Percentiles rank a stretch among this genome's conserved stretches.
Evolutionary conservation across 2,329 filamentous ascomycete genomes (phyloP).

Genomic region (Cladosporium sp.): DNA sequence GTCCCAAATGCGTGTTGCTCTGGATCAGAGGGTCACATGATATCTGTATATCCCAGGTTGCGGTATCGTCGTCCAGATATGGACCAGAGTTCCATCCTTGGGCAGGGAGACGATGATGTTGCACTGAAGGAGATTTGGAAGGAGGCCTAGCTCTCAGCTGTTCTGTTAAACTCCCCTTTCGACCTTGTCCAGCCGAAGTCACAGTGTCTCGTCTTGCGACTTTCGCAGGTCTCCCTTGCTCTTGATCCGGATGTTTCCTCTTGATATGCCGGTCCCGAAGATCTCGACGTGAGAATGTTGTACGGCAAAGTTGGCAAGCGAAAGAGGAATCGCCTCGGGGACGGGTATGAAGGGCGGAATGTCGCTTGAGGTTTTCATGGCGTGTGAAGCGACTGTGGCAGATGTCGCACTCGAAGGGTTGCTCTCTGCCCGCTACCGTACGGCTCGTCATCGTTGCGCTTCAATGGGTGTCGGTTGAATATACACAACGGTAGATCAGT

Average conservation of each 20-base stretch:
- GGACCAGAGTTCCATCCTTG: background rate
- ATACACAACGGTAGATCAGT: background rate
- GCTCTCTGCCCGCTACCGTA: constrained; percentile 12
- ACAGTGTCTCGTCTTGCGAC: constrained; percentile 1
- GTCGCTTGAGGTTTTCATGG: constrained; percentile 41
- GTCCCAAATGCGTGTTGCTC: no score
- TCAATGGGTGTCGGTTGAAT: background rate
- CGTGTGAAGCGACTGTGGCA: constrained; percentile 38
- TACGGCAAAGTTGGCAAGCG: constrained; percentile 36
- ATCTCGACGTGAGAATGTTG: constrained; percentile 40
- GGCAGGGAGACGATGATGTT: background rate
- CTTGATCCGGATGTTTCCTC: constrained; percentile 33
- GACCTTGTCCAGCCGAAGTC: background rate
- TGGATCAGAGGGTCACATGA: no score
- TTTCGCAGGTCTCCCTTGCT: constrained; percentile 23
- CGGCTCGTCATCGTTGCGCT: background rate
- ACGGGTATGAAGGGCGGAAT: constrained; percentile 36
- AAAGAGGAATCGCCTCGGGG: constrained; percentile 23
- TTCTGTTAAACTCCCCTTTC: background rate
- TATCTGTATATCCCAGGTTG: background rate
- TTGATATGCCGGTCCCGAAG: constrained; percentile 40
- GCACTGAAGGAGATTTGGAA: background rate
- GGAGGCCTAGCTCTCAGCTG: background rate
- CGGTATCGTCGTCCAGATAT: background rate
- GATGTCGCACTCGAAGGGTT: constrained; percentile 40